A percentile compares a stretch with the other conserved stretches of the same genome.
phyloP scores from a whole-genome alignment of 352 stramenopile species.

The Plasmopara muralis region DNA sequence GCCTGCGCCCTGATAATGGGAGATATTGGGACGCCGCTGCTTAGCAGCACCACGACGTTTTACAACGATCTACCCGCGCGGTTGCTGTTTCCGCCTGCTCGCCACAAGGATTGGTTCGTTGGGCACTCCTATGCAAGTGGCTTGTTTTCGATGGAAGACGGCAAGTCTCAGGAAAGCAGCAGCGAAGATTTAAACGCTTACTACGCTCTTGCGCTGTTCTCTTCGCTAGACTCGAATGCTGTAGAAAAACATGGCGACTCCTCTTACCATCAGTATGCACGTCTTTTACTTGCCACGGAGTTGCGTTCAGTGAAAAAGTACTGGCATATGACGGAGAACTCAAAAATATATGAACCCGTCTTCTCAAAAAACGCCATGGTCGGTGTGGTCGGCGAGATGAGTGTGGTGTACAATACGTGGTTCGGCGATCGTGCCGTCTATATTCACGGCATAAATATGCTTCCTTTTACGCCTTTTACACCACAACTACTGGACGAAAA shows the following conservation, averaged over 20 bases:
- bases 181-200: constrained; percentile 96
- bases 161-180: constrained; percentile 95
- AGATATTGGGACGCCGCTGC: constrained; percentile 58
- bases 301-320: constrained; percentile 92
- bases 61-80: constrained; percentile 42
- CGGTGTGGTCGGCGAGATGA: constrained; percentile 70
- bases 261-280: constrained; percentile 82
- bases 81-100: constrained; percentile 75
- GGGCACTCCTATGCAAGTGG: constrained; percentile 95
- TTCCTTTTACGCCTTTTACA: constrained; percentile 75
- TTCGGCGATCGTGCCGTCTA: constrained; percentile 67
- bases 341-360: constrained; percentile 62
- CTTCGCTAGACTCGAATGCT: constrained; percentile 37
- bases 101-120: constrained; percentile 96
- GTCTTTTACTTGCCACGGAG: constrained; percentile 89
- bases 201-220: constrained; percentile 89
- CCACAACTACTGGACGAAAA: constrained; percentile 47
- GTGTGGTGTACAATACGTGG: constrained; percentile 80
- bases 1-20: constrained; percentile 54
- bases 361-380: constrained; percentile 79
- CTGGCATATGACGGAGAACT: constrained; percentile 90
- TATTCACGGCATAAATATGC: constrained; percentile 82
- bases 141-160: constrained; percentile 90
- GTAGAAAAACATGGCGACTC: constrained; percentile 14
- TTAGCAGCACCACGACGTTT: constrained; percentile 40